Evolutionary conservation across 306 rosid species (phyloP), one percentile per base, ranked within the genome.

Genomic region (Erythrophleum fordii): DNA sequence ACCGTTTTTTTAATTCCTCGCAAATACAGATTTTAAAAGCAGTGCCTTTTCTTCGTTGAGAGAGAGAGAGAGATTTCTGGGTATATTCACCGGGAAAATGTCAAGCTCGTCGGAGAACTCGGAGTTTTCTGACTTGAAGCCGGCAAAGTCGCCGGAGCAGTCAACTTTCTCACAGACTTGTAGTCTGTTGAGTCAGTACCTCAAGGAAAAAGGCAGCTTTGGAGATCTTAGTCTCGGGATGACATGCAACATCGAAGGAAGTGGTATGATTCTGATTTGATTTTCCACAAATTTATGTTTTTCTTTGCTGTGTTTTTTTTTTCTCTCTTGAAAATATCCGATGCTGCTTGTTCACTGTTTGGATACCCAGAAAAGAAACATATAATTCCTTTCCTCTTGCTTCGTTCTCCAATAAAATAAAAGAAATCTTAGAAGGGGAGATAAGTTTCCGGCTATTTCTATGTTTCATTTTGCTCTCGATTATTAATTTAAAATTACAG

Each of bases 151-250:
- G 69, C 81, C 81, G 83, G 98, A 90, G 53, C 91, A 88, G 62
- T 80, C 88, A 0, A 74, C 76, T 13, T 95, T 95, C 82, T 84
- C 91, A 69, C 95, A 89, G 80, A 91, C 88, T 56, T 91, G 97
- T 35, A 83, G 74, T 66, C 59, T 87, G 26, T 66, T 91, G 82
- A 83, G 90, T 69, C 95, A 87, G 49, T 91, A 86, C 42, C 75
- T 88, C 60, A 91, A 89, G 78, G 91, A 87, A 66, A 90, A 78
- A 1, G 92, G 91, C 26, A 51, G 89, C 76, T 77, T 88, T 10
- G 89, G 90, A 69, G 97, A 95, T 91, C 91, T 93, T 42, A 84
- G 80, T 37, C 94, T 91, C 5, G 97, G 94, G 16, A 90, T 88
- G 81, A 81, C 83, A 70, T 77, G 89, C 92, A 81, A 34, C 83